Evolutionary conservation across 495 filamentous ascomycete species (phyloP).

Genomic region (Neurospora pannonica): DNA sequence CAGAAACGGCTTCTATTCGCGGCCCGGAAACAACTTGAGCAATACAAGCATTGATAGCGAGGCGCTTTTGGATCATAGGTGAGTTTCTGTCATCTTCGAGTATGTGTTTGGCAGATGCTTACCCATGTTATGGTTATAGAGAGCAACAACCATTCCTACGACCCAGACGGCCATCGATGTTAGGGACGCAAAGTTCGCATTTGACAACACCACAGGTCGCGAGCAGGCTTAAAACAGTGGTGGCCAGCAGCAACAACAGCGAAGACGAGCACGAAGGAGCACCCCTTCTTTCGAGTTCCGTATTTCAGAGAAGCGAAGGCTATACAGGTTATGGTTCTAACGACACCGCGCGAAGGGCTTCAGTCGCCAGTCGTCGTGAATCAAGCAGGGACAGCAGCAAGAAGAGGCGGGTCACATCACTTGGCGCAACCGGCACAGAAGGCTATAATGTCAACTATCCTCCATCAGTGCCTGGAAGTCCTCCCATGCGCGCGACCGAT

Average conservation of each 20-base stretch:
- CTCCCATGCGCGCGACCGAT: constrained; percentile 44
- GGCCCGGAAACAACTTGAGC: constrained; percentile 52
- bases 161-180: constrained; percentile 51
- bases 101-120: background rate
- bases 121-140: constrained; percentile 27
- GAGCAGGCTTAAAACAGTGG: constrained; percentile 23
- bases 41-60: constrained; percentile 76
- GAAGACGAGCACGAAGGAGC: constrained; percentile 48
- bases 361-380: constrained; percentile 24
- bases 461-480: constrained; percentile 82
- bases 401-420: constrained; percentile 22
- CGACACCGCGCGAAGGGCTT: constrained; percentile 17
- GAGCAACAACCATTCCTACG: constrained; percentile 60
- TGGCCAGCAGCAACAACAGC: constrained; percentile 25
- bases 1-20: constrained; percentile 46
- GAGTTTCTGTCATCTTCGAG: constrained; percentile 4
- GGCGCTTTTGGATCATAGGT: constrained; percentile 73
- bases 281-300: constrained; percentile 41
- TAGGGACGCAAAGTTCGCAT: constrained; percentile 22
- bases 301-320: constrained; percentile 20
- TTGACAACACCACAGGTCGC: constrained; percentile 22
- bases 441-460: constrained; percentile 89
- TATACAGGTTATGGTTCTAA: constrained; percentile 29
- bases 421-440: constrained; percentile 23
- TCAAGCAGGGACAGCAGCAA: constrained; percentile 34